phyloP scores from a whole-genome alignment of 2,329 filamentous ascomycete species.

The Alternaria sp. region DNA sequence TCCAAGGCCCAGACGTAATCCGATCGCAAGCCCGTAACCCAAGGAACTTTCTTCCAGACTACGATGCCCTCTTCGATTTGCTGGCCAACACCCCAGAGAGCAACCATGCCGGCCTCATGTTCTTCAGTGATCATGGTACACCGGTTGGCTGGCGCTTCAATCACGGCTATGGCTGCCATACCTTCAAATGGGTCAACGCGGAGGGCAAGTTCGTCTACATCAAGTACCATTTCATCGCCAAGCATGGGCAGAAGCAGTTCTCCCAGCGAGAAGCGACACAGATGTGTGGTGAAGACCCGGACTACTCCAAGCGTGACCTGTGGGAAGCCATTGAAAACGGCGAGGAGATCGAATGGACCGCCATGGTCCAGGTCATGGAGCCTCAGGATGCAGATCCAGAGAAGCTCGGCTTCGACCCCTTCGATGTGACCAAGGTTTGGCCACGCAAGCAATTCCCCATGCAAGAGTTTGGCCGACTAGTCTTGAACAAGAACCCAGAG shows the following conservation, averaged over 20 bases:
- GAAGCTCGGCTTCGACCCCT: slow-evolving; percentile 62
- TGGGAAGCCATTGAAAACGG: slow-evolving; percentile 57
- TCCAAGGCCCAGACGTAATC: slow-evolving; percentile 59
- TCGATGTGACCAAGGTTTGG: slow-evolving; percentile 65
- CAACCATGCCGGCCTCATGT: slow-evolving; percentile 61
- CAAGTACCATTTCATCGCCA: slow-evolving; percentile 61
- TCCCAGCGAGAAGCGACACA: slow-evolving; percentile 56
- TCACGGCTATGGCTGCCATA: slow-evolving; percentile 57
- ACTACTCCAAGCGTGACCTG: slow-evolving; percentile 60
- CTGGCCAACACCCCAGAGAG: slow-evolving; percentile 59
- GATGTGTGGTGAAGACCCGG: slow-evolving; percentile 60
- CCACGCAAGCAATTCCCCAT: slow-evolving; percentile 59
- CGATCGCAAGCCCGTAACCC: slow-evolving; percentile 59
- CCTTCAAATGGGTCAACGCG: slow-evolving; percentile 59
- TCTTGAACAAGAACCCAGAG: slow-evolving; percentile 64
- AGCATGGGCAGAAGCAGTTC: slow-evolving; percentile 60
- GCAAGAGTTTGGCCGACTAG: slow-evolving; percentile 60
- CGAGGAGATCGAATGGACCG: slow-evolving; percentile 56
- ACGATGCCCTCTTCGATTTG: slow-evolving; percentile 60
- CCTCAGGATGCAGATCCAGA: slow-evolving; percentile 57
- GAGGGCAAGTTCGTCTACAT: slow-evolving; percentile 61
- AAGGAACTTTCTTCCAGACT: slow-evolving; percentile 60
- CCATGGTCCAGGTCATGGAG: slow-evolving; percentile 58
- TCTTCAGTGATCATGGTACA: slow-evolving; percentile 62
- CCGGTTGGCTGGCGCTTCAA: slow-evolving; percentile 57